phyloP scores from a whole-genome alignment of 2,329 filamentous ascomycete species.

The Aspergillus awamori region DNA sequence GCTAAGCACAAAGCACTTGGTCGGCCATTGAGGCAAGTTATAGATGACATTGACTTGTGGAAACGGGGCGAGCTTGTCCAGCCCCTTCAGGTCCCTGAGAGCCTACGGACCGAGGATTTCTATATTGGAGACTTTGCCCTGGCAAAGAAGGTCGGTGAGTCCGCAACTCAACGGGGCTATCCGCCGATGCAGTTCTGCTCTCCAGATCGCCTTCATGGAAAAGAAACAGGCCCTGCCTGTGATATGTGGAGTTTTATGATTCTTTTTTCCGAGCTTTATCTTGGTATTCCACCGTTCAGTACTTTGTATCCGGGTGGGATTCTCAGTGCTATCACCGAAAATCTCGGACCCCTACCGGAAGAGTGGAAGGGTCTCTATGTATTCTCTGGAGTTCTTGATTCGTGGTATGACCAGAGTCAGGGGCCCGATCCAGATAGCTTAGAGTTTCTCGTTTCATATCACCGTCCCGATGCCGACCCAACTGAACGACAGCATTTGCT shows the following conservation, averaged over 20 bases:
- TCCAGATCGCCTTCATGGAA: slow-evolving; percentile 30
- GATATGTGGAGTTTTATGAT: slow-evolving; percentile 39
- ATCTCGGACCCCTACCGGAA: slow-evolving; percentile 31
- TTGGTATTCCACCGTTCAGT: slow-evolving; percentile 23
- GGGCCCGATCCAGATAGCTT: slow-evolving; percentile 13
- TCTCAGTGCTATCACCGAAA: slow-evolving; percentile 23
- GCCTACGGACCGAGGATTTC: slow-evolving; percentile 29
- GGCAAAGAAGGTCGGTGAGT: slow-evolving; percentile 27
- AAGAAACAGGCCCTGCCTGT: slow-evolving; percentile 29
- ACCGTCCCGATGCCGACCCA: slow-evolving; percentile 24
- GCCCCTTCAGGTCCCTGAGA: slow-evolving; percentile 23
- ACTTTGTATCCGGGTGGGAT: slow-evolving; percentile 20
- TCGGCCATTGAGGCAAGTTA: slow-evolving; percentile 28
- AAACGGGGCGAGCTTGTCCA: slow-evolving; percentile 31
- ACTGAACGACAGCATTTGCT: slow-evolving; percentile 25
- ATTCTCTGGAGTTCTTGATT: slow-evolving; percentile 21
- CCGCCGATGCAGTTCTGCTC: slow-evolving; percentile 25
- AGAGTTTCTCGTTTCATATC: slow-evolving; percentile 18
- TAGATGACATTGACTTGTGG: slow-evolving; percentile 28
- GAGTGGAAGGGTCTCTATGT: slow-evolving; percentile 27
- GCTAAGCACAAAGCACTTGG: slow-evolving; percentile 32
- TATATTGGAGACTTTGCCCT: slow-evolving; percentile 36
- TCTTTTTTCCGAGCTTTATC: slow-evolving; percentile 31
- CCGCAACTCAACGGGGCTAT: slow-evolving; percentile 1
- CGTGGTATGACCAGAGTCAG: slow-evolving; percentile 32